Evolutionary conservation across 2,329 filamentous ascomycete species (phyloP), one percentile per base, ranked within the genome.

Genomic region (Fusarium algeriense): DNA sequence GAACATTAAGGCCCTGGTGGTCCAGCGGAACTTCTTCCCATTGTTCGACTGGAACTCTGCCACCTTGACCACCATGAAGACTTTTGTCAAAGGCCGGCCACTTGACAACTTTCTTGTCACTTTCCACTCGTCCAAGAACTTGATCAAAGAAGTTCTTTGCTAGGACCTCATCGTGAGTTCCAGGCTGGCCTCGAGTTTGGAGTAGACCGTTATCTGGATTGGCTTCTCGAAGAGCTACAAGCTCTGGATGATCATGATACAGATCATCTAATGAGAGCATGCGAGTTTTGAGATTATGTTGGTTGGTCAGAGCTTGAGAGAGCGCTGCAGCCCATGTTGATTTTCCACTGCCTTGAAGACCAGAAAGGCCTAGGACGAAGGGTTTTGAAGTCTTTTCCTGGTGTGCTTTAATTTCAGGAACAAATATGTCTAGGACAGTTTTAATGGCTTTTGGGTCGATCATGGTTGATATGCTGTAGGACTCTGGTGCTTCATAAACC

Each of bases 81-180:
- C 75, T 74, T 49, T 77, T 77, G 37, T 76, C 71, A 15, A 72
- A 77, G 5, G 73, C 64, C 3, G 75, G 74, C 70, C 73, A 77
- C 28, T 50, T 62, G 3, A 74, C 60, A 10, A 19, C 13, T 9
- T 23, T 41, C 12, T 57, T 52, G 6, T 45, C 46, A 11, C n/a
- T 44, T 9, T 48, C 28, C 7, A 11, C 17, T 2, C 30, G 41
- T 0, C 62, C 48, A 14, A 62, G 55, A 6, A 75, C 44, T 10
- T 68, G 60, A 0, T 30, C 30, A 10, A 75, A 73, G 34, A 75
- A 72, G 0, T 67, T 9, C 8, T 46, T 49, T 0, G 69, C 74
- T 6, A 74, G 41, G 4, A 23, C 30, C 7, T 73, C 68, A 13
- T 75, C 69, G 4, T 77, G 73, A 7, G 75, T 76, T 38, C 69